Conservation (phyloP, 2,329 filamentous ascomycete species). For the Hirsutella thompsonii region DNA sequence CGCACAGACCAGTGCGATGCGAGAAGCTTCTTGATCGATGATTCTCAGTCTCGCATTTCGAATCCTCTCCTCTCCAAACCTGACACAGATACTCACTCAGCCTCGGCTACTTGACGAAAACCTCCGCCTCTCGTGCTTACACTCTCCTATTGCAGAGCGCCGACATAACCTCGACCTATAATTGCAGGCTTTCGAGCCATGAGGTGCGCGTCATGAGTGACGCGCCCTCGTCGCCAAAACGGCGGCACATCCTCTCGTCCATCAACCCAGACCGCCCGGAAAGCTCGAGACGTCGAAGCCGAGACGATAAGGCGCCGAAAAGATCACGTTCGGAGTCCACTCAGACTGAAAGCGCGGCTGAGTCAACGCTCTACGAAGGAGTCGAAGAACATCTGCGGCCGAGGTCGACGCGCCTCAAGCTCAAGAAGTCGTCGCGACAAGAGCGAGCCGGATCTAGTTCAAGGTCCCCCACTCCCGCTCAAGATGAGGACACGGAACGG, state of each 20-base stretch:
- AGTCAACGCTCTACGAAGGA: conserved; percentile 4
- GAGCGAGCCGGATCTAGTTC: conserved; percentile 1
- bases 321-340: not conserved
- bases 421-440: conserved; percentile 18
- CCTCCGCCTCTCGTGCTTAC: too few relatives aligned
- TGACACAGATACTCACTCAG: too few relatives aligned
- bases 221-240: conserved; percentile 19
- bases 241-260: conserved; percentile 36
- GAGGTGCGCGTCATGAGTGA: conserved; percentile 16
- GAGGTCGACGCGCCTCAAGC: conserved; percentile 18
- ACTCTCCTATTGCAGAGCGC: too few relatives aligned
- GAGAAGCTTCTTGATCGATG: too few relatives aligned
- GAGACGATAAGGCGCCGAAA: not conserved
- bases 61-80: too few relatives aligned
- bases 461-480: conserved; percentile 8
- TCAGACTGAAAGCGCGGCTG: not conserved
- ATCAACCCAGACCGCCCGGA: conserved; percentile 24
- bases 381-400: conserved; percentile 12
- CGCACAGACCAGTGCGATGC: too few relatives aligned
- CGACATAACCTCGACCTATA: too few relatives aligned
- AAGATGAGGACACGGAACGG: conserved; percentile 11
- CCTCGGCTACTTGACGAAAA: too few relatives aligned
- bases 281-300: not conserved
- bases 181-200: not conserved
- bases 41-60: too few relatives aligned